These are phyloP conservation scores for Vitis hybrid DNA, from an alignment of 177 flowering plant genomes.

Conservation along the genomic window DNA sequence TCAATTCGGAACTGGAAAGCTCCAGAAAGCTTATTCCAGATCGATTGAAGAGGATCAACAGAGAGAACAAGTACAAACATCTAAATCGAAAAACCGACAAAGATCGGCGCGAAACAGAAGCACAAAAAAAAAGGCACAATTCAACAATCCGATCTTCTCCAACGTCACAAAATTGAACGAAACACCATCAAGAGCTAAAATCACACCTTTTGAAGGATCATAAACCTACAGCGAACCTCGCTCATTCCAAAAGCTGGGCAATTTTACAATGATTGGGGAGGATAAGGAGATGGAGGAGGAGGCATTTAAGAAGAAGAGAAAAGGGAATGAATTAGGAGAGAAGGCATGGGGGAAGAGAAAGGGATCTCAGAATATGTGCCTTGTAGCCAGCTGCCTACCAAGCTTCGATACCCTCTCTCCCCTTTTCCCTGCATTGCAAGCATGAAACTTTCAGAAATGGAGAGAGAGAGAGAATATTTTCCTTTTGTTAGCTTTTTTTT, in stretches of 20 bases:
- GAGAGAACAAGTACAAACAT: not conserved
- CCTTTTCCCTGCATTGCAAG: slow-evolving; percentile 29
- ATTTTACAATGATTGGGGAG: slow-evolving; percentile 1
- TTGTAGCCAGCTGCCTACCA: slow-evolving; percentile 3
- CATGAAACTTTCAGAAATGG: slow-evolving; percentile 3
- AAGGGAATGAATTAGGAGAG: slow-evolving; percentile 10
- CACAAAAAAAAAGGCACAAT: slow-evolving; percentile 6
- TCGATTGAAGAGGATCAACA: not conserved
- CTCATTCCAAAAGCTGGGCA: not conserved
- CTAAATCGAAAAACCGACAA: not conserved
- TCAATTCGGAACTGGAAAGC: not conserved
- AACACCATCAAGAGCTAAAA: not conserved
- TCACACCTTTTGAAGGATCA: slow-evolving; percentile 2
- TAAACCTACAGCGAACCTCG: not conserved
- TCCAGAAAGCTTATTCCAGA: not conserved
- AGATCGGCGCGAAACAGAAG: not conserved
- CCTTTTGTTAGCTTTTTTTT: not conserved
- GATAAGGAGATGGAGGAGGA: not conserved
- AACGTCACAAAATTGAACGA: not conserved
- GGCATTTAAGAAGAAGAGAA: not conserved
- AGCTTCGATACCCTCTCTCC: slow-evolving; percentile 1
- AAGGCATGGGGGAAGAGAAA: slow-evolving; percentile 11
- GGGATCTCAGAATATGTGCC: slow-evolving; percentile 19
- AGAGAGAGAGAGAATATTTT: slow-evolving; percentile 9
- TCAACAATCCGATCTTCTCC: not conserved